phyloP scores from a whole-genome alignment of 495 filamentous ascomycete genomes.

The Aspergillus bridgeri region DNA sequence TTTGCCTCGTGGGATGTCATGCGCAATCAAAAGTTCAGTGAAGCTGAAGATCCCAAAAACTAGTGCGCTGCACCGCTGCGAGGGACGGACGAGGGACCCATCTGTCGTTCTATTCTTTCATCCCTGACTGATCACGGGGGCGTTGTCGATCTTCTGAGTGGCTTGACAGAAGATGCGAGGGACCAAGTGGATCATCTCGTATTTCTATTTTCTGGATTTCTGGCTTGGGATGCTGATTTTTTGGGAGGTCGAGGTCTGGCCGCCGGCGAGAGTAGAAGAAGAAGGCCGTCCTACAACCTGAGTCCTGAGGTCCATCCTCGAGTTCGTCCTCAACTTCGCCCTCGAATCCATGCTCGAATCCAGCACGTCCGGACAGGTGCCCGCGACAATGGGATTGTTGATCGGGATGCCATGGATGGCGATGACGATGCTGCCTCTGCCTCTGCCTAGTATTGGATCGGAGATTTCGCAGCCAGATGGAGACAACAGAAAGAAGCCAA shows the following conservation, averaged over 20 bases:
- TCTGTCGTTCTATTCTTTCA: no score
- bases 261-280: no score
- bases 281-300: no score
- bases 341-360: no score
- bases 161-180: not conserved
- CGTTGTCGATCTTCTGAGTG: not conserved
- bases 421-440: no score
- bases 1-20: not conserved
- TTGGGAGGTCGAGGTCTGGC: no score
- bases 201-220: not conserved
- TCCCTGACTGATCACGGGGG: slow-evolving; percentile 1
- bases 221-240: not conserved
- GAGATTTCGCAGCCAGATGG: not conserved
- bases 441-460: no score
- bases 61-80: not conserved
- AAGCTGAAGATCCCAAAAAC: not conserved
- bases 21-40: not conserved
- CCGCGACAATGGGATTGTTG: not conserved
- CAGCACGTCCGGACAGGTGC: no score
- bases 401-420: not conserved
- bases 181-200: not conserved
- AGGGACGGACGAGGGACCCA: not conserved
- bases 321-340: no score
- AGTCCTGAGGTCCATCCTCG: no score
- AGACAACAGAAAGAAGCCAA: not conserved